Conservation (phyloP, 768 basidiomycete genomes). For the Gloeophyllum trabeum region DNA sequence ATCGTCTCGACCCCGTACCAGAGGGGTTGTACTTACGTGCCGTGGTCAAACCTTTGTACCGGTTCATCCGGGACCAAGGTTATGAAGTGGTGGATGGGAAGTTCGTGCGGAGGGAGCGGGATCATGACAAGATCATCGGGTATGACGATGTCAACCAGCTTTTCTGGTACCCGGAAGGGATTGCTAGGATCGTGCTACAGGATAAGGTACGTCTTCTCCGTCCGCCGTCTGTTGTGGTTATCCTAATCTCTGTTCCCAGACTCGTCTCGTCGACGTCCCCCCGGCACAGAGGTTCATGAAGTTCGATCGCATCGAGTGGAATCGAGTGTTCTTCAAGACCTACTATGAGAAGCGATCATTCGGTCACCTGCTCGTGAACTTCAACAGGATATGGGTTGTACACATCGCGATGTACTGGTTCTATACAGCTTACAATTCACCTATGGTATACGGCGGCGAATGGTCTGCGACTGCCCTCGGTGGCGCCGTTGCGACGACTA, state of each 20-base stretch:
- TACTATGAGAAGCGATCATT: slow-evolving; percentile 97
- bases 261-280: slow-evolving; percentile 82
- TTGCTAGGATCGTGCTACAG: slow-evolving; percentile 77
- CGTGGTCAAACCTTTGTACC: slow-evolving; percentile 88
- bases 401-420: slow-evolving; percentile 93
- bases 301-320: slow-evolving; percentile 96
- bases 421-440: slow-evolving; percentile 93
- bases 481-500: slow-evolving; percentile 89
- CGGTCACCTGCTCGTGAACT: slow-evolving; percentile 96
- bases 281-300: slow-evolving; percentile 93
- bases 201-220: slow-evolving; percentile 57
- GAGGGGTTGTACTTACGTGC: slow-evolving; percentile 91
- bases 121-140: slow-evolving; percentile 91
- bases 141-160: slow-evolving; percentile 99
- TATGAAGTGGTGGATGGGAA: slow-evolving; percentile 95
- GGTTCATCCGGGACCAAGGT: slow-evolving; percentile 94
- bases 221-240: no score
- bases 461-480: slow-evolving; percentile 83
- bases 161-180: slow-evolving; percentile 99
- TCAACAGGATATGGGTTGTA: slow-evolving; percentile 99
- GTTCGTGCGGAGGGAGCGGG: slow-evolving; percentile 86
- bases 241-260: slow-evolving; percentile 39
- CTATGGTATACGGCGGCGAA: slow-evolving; percentile 60
- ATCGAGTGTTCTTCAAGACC: slow-evolving; percentile 95
- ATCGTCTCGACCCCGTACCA: slow-evolving; percentile 79